These are phyloP conservation scores for Suhomyces panamericanus DNA, from an alignment of 1,139 yeast species.

Conservation along the genomic window DNA sequence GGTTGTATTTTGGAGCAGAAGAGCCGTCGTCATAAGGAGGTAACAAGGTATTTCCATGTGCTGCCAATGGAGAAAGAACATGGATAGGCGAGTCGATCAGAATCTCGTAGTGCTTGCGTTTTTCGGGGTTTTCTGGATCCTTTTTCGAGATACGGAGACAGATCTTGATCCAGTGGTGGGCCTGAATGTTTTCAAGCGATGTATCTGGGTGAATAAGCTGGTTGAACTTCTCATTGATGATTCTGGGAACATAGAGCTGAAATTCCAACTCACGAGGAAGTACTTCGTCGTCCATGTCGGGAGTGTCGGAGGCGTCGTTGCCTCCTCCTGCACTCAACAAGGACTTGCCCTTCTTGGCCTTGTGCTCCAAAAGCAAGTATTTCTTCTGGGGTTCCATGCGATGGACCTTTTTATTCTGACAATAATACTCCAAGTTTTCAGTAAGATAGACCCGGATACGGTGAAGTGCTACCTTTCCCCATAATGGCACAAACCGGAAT, in stretches of 20 bases:
- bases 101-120: slow-evolving; percentile 85
- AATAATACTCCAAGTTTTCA: slow-evolving; percentile 87
- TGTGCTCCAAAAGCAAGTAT: slow-evolving; percentile 75
- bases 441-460: slow-evolving; percentile 82
- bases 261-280: slow-evolving; percentile 72
- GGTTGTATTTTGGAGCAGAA: slow-evolving; percentile 15
- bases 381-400: slow-evolving; percentile 87
- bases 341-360: slow-evolving; percentile 56
- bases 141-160: slow-evolving; percentile 72
- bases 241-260: slow-evolving; percentile 75
- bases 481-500: slow-evolving; percentile 76
- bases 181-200: slow-evolving; percentile 69
- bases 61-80: slow-evolving; percentile 61
- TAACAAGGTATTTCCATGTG: slow-evolving; percentile 70
- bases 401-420: slow-evolving; percentile 83
- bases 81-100: slow-evolving; percentile 91
- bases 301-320: slow-evolving; percentile 19
- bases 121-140: slow-evolving; percentile 55
- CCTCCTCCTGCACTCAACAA: slow-evolving; percentile 32
- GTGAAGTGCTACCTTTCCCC: slow-evolving; percentile 82
- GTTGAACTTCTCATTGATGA: slow-evolving; percentile 47
- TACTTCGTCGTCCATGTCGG: slow-evolving; percentile 43
- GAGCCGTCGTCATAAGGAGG: slow-evolving; percentile 51
- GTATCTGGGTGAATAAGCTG: slow-evolving; percentile 75
- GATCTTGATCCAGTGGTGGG: slow-evolving; percentile 93